Percentiles rank a stretch among this genome's conserved stretches.
Conservation (phyloP, 1,284 basidiomycete species). For the Austropuccinia psidii region DNA sequence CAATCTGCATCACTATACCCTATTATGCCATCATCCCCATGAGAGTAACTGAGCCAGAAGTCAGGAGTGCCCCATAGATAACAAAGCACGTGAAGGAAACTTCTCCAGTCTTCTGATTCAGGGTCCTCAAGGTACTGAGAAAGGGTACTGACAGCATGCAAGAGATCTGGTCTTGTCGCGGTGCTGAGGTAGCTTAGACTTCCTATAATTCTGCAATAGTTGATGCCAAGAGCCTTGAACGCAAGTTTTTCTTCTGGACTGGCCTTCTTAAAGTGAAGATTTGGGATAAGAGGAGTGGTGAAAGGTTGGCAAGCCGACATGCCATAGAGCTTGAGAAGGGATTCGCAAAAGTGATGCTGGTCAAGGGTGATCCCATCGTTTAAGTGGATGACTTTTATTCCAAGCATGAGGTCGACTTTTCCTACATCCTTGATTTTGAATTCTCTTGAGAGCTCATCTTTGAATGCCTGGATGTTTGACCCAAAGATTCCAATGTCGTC, state of each 20-base stretch:
- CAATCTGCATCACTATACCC: slow-evolving; percentile 2
- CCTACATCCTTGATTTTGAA: too few relatives aligned
- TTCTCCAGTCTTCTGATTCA: background rate
- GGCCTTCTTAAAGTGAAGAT: background rate
- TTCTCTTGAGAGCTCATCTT: too few relatives aligned
- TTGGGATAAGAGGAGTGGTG: background rate
- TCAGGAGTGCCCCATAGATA: background rate
- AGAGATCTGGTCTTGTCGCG: background rate
- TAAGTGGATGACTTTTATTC: background rate
- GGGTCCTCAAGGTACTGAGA: background rate
- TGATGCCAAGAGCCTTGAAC: background rate
- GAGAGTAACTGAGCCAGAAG: background rate
- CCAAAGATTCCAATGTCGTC: background rate
- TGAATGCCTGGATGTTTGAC: background rate
- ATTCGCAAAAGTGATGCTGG: background rate
- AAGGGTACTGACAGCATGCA: background rate
- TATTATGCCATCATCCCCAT: background rate
- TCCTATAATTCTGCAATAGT: background rate
- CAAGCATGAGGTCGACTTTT: background rate
- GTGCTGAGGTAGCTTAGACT: background rate
- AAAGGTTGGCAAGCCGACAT: background rate
- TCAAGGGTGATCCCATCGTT: background rate
- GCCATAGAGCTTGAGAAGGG: background rate
- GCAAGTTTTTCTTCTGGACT: background rate
- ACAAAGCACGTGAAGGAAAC: background rate